A percentile compares a stretch with the other conserved stretches of the same genome.
Evolutionary conservation across 23 red algal species (phyloP).

Genomic region (Gracilaria caudata): DNA sequence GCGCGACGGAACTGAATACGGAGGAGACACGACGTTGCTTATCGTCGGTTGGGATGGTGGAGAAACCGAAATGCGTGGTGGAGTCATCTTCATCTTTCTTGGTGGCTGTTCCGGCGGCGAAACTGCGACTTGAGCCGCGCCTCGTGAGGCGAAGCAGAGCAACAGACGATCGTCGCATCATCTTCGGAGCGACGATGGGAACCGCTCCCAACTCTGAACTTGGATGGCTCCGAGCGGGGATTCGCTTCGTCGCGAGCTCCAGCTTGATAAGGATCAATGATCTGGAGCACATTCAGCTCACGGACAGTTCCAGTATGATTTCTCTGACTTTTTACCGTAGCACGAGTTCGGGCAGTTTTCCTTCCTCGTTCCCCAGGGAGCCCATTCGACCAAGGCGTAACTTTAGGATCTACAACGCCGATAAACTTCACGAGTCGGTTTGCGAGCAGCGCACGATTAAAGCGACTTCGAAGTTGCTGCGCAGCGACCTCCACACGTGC

Average conservation of each 20-base stretch:
- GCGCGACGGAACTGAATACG: constrained; percentile 91
- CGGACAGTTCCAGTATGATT: background rate
- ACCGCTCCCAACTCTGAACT: too few species aligned
- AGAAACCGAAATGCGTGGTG: constrained; percentile 75
- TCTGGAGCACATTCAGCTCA: background rate
- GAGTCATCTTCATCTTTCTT: background rate
- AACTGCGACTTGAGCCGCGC: background rate
- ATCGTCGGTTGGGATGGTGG: constrained; percentile 31
- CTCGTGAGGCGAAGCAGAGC: background rate
- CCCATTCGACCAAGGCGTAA: too few species aligned
- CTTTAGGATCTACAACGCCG: too few species aligned
- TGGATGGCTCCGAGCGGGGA: too few species aligned
- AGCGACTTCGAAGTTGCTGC: too few species aligned
- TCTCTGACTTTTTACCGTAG: background rate
- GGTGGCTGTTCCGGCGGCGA: background rate
- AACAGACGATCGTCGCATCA: background rate
- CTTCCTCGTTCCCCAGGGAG: too few species aligned
- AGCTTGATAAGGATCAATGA: background rate
- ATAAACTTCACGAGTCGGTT: too few species aligned
- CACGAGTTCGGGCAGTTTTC: too few species aligned
- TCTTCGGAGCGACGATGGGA: background rate
- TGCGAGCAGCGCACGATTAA: too few species aligned
- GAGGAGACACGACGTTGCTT: constrained; percentile 72
- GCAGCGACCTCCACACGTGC: background rate
- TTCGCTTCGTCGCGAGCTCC: too few species aligned